Evolutionary conservation across 1,139 yeast species (phyloP), one percentile per base, ranked within the genome.

Genomic region (Yamadazyma songkhlaensis): DNA sequence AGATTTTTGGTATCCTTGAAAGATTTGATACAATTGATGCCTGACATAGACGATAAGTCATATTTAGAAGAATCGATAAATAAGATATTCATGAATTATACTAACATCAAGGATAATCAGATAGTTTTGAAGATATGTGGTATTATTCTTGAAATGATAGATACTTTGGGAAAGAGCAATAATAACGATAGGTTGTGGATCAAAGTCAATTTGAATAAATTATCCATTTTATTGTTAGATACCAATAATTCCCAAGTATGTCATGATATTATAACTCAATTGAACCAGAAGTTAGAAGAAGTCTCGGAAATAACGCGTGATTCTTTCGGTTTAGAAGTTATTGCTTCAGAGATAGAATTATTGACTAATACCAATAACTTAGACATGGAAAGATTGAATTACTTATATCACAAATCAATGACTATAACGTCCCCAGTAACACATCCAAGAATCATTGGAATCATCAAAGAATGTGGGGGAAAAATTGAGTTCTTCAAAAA

Each of bases 401-500:
- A 64, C 35, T 59, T 79, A 11, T 79, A 81, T 51, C 60, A 64
- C 35, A 65, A 71, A 45, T 72, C 85, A 12, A 50, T 69, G 25
- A 56, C 60, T 6, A 65, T 78, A 31, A 71, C 74, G 17, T 68
- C 84, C 0, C 86, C 87, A 1, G 81, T 84, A 6, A 84, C 89
- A 0, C 94, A 86, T 50, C 90, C 95, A 0, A 64, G 75, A 35
- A 79, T 83, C 28, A 65, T 81, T 52, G 95, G 92, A 1, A 74
- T 81, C 8, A 74, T 86, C 25, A 70, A 79, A 42, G 92, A 85
- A 53, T 81, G 88, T 50, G 88, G 89, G 1, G 95, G 88, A 2
- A 74, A 79, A 44, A 72, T 85, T 48, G 75, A 77, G 40, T 79
- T 84, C 70, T 69, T 74, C 46, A 72, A 78, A 35, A 71, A 74